Base-by-base conservation (phyloP, 2,329 filamentous ascomycete genomes). In the Lizonia empirigonia region DNA sequence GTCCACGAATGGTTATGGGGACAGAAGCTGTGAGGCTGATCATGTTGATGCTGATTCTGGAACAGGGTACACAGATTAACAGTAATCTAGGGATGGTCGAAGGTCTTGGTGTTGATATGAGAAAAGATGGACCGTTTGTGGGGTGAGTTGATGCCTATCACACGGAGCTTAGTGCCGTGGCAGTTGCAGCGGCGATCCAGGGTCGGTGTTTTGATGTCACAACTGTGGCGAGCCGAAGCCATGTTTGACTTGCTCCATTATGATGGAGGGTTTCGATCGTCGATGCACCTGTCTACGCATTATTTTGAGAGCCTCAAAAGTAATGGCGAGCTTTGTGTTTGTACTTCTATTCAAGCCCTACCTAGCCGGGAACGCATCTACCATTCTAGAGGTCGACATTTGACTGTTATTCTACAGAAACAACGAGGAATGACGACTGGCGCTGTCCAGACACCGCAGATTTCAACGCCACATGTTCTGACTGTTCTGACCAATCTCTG, bases 1-100 rank as follows among this genome's bases (percentile, higher is more conserved):
- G 51, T 4, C 51, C 51, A n/a, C 40, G 51, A n/a, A 54, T 36
- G 7, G 35, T 41, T 5, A 54, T 50, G n/a, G 51, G 40, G 16
- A 54, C n/a, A 12, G 45, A 54, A 7, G 40, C 36, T 27, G 39
- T 7, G 9, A n/a, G 9, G 7, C 13, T 18, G 23, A 24, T 15
- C 50, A 48, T 48, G 2, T 36, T 8, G 8, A 23, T 15, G 19
- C 13, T 15, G 16, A 16, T 27, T 12, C 9, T 12, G 9, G 15
- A 12, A 5, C 7, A 24, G 12, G n/a, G 7, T 19, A 24, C 16
- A 13, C 2, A 27, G 20, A 23, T 19, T 8, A 26, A n/a, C 2
- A 30, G 12, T 8, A 18, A 16, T 13, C 23, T 13, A 13, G 24
- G 23, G 4, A 13, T 33, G 23, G 4, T 18, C 7, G 7, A 39